A percentile compares a stretch with the other conserved stretches of the same genome.
These are phyloP conservation scores for Tanozyma kutaoensis DNA, from an alignment of 805 yeast genomes.

Conservation along the genomic window DNA sequence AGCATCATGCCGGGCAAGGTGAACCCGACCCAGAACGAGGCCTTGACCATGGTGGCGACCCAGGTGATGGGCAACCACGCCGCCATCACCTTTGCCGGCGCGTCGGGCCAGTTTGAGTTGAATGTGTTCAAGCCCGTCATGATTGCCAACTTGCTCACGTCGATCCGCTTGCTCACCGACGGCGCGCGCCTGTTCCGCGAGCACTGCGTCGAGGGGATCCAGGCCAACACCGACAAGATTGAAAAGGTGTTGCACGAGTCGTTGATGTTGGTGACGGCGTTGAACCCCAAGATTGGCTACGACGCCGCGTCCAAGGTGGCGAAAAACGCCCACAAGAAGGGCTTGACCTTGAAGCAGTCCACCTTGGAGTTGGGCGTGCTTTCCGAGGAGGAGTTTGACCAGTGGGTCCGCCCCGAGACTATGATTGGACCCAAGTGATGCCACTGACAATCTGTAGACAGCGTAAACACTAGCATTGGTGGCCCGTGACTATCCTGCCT, in stretches of 20 bases:
- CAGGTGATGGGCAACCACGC: constrained; percentile 97
- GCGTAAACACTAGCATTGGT: too few relatives aligned
- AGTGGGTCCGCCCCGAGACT: constrained; percentile 95
- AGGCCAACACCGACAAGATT: constrained; percentile 81
- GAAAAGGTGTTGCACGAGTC: constrained; percentile 84
- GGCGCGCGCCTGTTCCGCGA: constrained; percentile 82
- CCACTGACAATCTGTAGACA: too few relatives aligned
- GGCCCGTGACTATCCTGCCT: too few relatives aligned
- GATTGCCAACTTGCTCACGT: constrained; percentile 80
- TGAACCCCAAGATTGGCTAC: constrained; percentile 98
- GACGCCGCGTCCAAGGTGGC: constrained; percentile 97
- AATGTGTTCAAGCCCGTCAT: constrained; percentile 96
- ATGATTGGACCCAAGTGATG: constrained; percentile 97
- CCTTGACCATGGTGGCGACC: constrained; percentile 93
- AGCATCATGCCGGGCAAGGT: constrained; percentile 99
- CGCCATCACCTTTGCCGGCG: constrained; percentile 93
- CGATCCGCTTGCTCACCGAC: constrained; percentile 81
- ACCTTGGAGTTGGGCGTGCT: constrained; percentile 86
- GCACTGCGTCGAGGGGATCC: constrained; percentile 90
- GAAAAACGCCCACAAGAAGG: constrained; percentile 97
- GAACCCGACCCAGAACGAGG: constrained; percentile 98
- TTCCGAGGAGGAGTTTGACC: constrained; percentile 75
- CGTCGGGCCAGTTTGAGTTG: constrained; percentile 96
- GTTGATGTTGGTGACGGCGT: constrained; percentile 94
- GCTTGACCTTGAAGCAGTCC: constrained; percentile 86